phyloP scores from a whole-genome alignment of 768 basidiomycete species.

The Dioszegia aurantiaca region DNA sequence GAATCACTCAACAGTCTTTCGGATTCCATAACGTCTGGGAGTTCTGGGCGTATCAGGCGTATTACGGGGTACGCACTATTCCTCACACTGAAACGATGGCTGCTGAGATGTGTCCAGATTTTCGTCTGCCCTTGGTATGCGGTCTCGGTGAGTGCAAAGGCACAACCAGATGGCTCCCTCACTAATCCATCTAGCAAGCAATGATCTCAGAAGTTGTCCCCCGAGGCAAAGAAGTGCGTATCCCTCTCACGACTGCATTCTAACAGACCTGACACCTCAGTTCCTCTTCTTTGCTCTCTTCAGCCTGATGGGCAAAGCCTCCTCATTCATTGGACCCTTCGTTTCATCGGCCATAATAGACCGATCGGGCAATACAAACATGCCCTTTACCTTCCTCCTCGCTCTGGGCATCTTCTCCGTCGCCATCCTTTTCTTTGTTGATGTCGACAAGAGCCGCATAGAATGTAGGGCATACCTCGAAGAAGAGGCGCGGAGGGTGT shows the following conservation, averaged over 20 bases:
- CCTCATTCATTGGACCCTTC: conserved; percentile 47
- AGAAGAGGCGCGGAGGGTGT: conserved; percentile 38
- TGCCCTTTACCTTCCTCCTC: conserved; percentile 49
- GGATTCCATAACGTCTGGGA: conserved; percentile 84
- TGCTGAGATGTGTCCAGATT: conserved; percentile 3
- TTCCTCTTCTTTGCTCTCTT: conserved; percentile 79
- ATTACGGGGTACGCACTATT: conserved; percentile 15
- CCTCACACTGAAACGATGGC: neutral
- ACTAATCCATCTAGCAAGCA: conserved; percentile 36
- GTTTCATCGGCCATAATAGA: conserved; percentile 45
- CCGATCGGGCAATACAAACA: conserved; percentile 42
- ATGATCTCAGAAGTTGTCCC: conserved; percentile 67
- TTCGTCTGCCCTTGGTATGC: conserved; percentile 87
- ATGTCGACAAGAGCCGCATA: conserved; percentile 35
- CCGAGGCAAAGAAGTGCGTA: conserved; percentile 68
- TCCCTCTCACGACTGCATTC: neutral
- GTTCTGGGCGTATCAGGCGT: conserved; percentile 62
- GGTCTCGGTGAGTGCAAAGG: conserved; percentile 61
- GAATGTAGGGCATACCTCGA: conserved; percentile 46
- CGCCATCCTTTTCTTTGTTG: conserved; percentile 35
- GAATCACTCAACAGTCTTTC: conserved; percentile 69
- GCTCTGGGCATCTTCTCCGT: conserved; percentile 37
- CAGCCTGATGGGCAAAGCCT: conserved; percentile 59
- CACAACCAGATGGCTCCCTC: too few relatives aligned
- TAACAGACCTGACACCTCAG: conserved; percentile 9